phyloP scores from a whole-genome alignment of 2,329 filamentous ascomycete genomes.

The Colletotrichum navitas region DNA sequence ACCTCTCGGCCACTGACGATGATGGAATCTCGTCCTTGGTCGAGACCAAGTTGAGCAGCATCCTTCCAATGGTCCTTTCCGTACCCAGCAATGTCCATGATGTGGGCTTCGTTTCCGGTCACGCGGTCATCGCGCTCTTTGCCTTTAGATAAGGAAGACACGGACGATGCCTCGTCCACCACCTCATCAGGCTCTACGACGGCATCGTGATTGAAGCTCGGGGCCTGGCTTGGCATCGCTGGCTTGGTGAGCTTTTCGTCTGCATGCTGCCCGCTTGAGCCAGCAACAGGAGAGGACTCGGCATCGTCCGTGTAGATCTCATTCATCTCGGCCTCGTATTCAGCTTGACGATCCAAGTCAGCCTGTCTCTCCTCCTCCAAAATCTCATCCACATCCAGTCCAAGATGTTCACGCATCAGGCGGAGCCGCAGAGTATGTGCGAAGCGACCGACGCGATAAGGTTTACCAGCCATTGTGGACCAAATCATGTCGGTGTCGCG shows the following conservation, averaged over 20 bases:
- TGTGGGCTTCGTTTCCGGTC: slow-evolving; percentile 72
- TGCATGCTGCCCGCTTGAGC: slow-evolving; percentile 28
- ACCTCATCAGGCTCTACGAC: slow-evolving; percentile 61
- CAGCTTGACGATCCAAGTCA: slow-evolving; percentile 70
- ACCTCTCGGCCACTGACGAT: slow-evolving; percentile 78
- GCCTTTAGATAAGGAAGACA: slow-evolving; percentile 50
- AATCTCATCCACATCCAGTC: slow-evolving; percentile 93
- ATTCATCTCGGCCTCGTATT: slow-evolving; percentile 71
- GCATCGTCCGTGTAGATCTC: slow-evolving; percentile 69
- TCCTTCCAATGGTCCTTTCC: slow-evolving; percentile 81
- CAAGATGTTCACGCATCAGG: slow-evolving; percentile 95
- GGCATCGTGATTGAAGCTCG: slow-evolving; percentile 82
- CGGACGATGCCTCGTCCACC: slow-evolving; percentile 55
- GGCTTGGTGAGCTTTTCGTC: slow-evolving; percentile 15
- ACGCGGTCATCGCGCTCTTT: slow-evolving; percentile 54
- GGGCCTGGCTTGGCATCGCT: slow-evolving; percentile 19
- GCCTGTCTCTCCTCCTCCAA: slow-evolving; percentile 81
- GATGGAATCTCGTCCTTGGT: slow-evolving; percentile 77
- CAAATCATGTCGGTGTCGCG: slow-evolving; percentile 93
- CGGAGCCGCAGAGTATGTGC: slow-evolving; percentile 93
- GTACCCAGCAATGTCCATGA: slow-evolving; percentile 82
- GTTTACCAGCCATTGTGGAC: slow-evolving; percentile 90
- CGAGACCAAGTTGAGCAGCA: slow-evolving; percentile 70
- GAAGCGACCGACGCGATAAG: slow-evolving; percentile 91
- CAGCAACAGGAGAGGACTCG: slow-evolving; percentile 43